Base-by-base conservation (phyloP, 345 rosid genomes). In the Citrus inodora region DNA sequence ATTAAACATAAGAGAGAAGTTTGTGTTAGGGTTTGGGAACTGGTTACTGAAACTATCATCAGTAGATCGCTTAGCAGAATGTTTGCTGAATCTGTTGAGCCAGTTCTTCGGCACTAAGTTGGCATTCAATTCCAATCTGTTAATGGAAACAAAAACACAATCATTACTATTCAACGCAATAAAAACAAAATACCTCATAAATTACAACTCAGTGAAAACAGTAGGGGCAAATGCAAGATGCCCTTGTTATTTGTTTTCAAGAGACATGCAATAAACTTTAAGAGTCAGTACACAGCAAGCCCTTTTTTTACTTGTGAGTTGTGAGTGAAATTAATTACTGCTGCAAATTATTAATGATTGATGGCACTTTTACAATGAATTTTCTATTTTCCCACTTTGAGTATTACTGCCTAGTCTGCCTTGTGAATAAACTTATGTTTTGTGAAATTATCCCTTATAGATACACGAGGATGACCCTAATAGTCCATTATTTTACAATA, bases 41-140 rank as follows among this genome's bases (percentile, higher is more conserved):
- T 33, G 5, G 42, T 51, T 25, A 5, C 58, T 61, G 77, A 61
- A 61, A 74, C 58, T 40, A 61, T 62, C 56, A 61, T 62, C 58
- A 67, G 35, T 7, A 42, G 51, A 65, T 1, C 35, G 74, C 68
- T 77, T 81, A 83, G 90, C 87, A 82, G 89, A 97, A 97, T 60
- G 98, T 94, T 81, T 86, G 92, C 83, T 90, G 98, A 78, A 96
- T 88, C 80, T 89, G 95, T 48, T 92, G 92, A 46, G 97, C 99
- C 58, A 96, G 88, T 80, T 96, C 99, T 74, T 94, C 98, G 0
- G 98, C 98, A 75, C 98, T 94, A 16, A 96, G 94, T 86, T 82
- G 97, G 86, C 99, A 96, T 85, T 92, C 97, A 79, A 92, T 87
- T 86, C 99, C 99, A 83, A 96, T 92, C 99, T 96, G 88, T 32